Percentiles rank a stretch among this genome's conserved stretches.
Conservation (phyloP, 805 yeast genomes). For the Blastobotrys parvus region DNA sequence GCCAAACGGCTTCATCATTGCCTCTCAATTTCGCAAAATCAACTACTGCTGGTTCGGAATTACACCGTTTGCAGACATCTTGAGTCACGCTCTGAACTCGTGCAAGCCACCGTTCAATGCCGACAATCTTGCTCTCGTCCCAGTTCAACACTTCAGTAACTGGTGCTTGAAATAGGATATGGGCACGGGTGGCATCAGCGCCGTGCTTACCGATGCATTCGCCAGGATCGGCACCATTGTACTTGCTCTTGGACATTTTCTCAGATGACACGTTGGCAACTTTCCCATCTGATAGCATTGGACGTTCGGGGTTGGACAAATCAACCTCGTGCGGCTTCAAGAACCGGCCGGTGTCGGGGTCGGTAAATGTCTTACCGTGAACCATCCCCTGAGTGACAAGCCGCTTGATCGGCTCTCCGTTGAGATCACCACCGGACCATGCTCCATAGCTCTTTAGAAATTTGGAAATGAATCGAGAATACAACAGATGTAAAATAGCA, state of each 20-base stretch:
- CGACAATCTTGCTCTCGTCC: conserved; percentile 84
- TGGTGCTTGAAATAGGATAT: conserved; percentile 87
- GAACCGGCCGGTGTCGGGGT: conserved; percentile 66
- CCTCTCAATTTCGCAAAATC: conserved; percentile 7
- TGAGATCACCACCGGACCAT: conserved; percentile 52
- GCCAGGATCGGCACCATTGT: conserved; percentile 88
- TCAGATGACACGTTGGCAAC: conserved; percentile 55
- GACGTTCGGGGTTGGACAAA: conserved; percentile 29
- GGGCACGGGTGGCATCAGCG: conserved; percentile 92
- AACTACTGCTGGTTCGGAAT: not conserved
- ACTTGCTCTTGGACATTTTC: conserved; percentile 95
- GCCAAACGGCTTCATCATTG: conserved; percentile 49
- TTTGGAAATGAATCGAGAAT: conserved; percentile 78
- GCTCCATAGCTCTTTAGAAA: conserved; percentile 58
- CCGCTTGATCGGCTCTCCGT: conserved; percentile 73
- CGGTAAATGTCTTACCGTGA: conserved; percentile 74
- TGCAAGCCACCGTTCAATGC: conserved; percentile 79
- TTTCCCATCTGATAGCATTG: conserved; percentile 29
- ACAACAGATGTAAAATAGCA: conserved; percentile 84
- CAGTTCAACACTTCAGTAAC: conserved; percentile 72
- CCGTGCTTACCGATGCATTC: conserved; percentile 70
- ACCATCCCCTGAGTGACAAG: conserved; percentile 97
- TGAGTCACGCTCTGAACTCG: conserved; percentile 36
- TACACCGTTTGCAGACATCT: not conserved
- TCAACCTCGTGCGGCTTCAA: conserved; percentile 72